Evolutionary conservation across 768 basidiomycete species (phyloP).

Genomic region (Plicaturopsis crispa): DNA sequence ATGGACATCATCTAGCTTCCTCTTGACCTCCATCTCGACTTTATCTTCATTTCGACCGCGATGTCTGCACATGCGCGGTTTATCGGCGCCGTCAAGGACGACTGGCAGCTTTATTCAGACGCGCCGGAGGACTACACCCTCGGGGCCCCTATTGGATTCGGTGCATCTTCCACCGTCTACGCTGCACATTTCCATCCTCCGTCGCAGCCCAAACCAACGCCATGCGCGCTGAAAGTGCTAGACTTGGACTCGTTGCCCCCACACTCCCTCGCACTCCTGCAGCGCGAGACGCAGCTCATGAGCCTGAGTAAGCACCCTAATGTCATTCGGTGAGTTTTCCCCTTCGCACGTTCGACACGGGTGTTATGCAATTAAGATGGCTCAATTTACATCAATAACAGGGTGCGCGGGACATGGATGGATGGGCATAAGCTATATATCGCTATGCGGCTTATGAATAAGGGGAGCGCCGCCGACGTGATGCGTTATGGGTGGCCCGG

Average conservation of each 20-base stretch:
- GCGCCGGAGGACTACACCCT: slow-evolving; percentile 56
- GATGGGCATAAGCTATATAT: slow-evolving; percentile 79
- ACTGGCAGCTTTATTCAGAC: slow-evolving; percentile 58
- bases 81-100: slow-evolving; percentile 78
- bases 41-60: too few species aligned
- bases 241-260: slow-evolving; percentile 77
- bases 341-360: too few species aligned
- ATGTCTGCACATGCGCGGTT: too few species aligned
- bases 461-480: slow-evolving; percentile 68
- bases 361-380: too few species aligned
- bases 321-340: too few species aligned
- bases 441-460: slow-evolving; percentile 85
- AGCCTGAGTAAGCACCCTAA: neutral
- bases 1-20: too few species aligned
- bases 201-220: slow-evolving; percentile 26
- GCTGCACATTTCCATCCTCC: slow-evolving; percentile 56
- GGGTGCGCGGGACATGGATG: slow-evolving; percentile 87
- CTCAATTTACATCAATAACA: too few species aligned
- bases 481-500: slow-evolving; percentile 80
- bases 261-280: slow-evolving; percentile 61
- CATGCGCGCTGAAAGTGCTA: slow-evolving; percentile 84
- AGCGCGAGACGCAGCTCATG: slow-evolving; percentile 54
- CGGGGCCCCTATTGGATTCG: slow-evolving; percentile 79
- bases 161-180: slow-evolving; percentile 89
- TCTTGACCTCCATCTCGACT: too few species aligned